phyloP scores from a whole-genome alignment of 2,329 filamentous ascomycete genomes.

The Plenodomus biglobosus region DNA sequence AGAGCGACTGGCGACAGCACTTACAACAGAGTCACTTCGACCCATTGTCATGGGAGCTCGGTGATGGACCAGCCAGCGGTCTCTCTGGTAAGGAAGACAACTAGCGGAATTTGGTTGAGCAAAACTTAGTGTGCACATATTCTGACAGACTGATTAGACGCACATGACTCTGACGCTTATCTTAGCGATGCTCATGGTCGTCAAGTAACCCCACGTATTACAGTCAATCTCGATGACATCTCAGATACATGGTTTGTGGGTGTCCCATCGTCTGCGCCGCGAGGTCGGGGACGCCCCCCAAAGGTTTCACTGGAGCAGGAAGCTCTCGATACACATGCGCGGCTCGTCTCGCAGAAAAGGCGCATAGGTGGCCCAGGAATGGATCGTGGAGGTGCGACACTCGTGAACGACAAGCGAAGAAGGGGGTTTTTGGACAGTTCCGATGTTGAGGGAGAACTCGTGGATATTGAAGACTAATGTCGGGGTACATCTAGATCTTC shows the following conservation, averaged over 20 bases:
- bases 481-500: no score
- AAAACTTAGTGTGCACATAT: constrained; percentile 5
- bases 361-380: constrained; percentile 55
- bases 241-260: constrained; percentile 5
- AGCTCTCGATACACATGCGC: constrained; percentile 48
- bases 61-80: constrained; percentile 60
- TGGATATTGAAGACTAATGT: constrained; percentile 34
- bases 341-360: constrained; percentile 54
- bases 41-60: constrained; percentile 57
- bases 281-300: constrained; percentile 36
- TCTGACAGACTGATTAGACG: constrained; percentile 34
- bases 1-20: constrained; percentile 54
- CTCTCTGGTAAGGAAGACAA: constrained; percentile 56
- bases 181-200: constrained; percentile 52
- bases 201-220: constrained; percentile 51
- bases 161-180: constrained; percentile 50
- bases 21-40: constrained; percentile 56
- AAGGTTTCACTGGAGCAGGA: constrained; percentile 46
- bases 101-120: constrained; percentile 3
- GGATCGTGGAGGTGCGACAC: constrained; percentile 55
- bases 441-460: constrained; percentile 50
- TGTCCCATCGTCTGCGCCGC: constrained; percentile 26
- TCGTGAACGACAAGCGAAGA: constrained; percentile 56
- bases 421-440: constrained; percentile 55
- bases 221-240: constrained; percentile 20